Evolutionary conservation across 2,329 filamentous ascomycete genomes (phyloP), one percentile per base, ranked within the genome.

Genomic region (Sporothrix schenckii): DNA sequence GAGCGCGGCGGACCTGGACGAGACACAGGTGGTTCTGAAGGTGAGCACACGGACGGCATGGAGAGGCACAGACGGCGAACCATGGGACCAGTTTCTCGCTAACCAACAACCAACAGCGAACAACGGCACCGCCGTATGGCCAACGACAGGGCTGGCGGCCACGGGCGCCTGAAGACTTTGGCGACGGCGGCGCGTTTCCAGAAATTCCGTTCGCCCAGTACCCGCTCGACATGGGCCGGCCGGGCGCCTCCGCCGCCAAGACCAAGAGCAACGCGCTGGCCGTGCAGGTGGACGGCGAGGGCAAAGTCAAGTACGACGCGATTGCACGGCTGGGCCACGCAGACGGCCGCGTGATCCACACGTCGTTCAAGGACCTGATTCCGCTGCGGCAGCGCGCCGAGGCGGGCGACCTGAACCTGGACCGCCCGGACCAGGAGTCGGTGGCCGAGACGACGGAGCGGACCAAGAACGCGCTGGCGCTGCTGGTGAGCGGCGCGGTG

Each of bases 311-410:
- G 80, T 99, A 97, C 82, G 93, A 97, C 79, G 93, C 94, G 69
- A 97, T 99, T 77, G 94, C 94, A 67, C 87, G 91, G 76, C 91
- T 94, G 77, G 95, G 95, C 16, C 95, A 99, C 79, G 86, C 86
- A 78, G 92, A 93, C 24, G 89, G 88, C 72, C 87, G 94, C 66
- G 92, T 97, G 74, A 90, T 99, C 13, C 95, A 99, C 80, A 90
- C 95, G 24, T 97, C 92, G 10, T 99, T 99, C 83, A 97, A 97
- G 79, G 95, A 98, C 76, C 83, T 99, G 66, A 99, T 99, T 73
- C 95, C 95, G 7, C 85, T 99, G 72, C 88, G 95, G 72, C 94
- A 98, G 80, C 91, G 93, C 74, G 95, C 95, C 73, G 92, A 98
- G 80, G 92, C 93, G 49, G 95, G 95, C 71, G 93, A 98, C 78